A percentile compares a stretch with the other conserved stretches of the same genome.
phyloP scores from a whole-genome alignment of 202 grass and related monocot species.

The Eragrostis tef region DNA sequence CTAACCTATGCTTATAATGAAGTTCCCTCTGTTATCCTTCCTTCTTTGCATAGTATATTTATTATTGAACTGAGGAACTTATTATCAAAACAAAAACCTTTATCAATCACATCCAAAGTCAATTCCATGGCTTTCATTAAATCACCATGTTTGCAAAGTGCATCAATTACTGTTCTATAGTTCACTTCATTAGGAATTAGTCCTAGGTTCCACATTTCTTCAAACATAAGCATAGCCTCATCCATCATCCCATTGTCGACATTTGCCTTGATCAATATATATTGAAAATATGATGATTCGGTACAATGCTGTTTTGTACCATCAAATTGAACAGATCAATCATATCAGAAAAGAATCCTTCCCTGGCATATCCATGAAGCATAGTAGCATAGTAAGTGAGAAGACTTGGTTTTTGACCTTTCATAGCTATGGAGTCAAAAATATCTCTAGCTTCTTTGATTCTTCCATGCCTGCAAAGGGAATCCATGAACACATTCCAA shows the following conservation, averaged over 20 bases:
- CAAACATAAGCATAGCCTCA: not conserved
- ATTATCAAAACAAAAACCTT: conserved; percentile 42
- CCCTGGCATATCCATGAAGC: not conserved
- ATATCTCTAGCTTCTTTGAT: no score
- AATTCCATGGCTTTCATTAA: conserved; percentile 49
- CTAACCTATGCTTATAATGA: conserved; percentile 45
- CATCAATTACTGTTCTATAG: not conserved
- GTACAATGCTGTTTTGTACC: not conserved
- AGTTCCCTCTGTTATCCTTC: conserved; percentile 48
- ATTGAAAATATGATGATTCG: not conserved
- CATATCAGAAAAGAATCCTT: not conserved
- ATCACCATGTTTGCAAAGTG: not conserved
- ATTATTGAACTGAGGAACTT: conserved; percentile 57
- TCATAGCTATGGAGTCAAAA: no score
- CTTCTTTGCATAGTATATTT: conserved; percentile 57
- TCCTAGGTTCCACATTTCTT: not conserved
- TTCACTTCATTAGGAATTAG: not conserved
- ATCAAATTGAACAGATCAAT: conserved; percentile 16
- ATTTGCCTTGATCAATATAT: conserved; percentile 4
- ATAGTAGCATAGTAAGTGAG: not conserved
- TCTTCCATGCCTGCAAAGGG: no score
- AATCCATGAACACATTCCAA: no score
- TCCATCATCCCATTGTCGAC: not conserved
- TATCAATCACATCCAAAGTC: not conserved
- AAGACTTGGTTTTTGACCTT: not conserved